Evolutionary conservation across 1,139 yeast genomes (phyloP).

Genomic region (Protomyces lactucae-debilis): DNA sequence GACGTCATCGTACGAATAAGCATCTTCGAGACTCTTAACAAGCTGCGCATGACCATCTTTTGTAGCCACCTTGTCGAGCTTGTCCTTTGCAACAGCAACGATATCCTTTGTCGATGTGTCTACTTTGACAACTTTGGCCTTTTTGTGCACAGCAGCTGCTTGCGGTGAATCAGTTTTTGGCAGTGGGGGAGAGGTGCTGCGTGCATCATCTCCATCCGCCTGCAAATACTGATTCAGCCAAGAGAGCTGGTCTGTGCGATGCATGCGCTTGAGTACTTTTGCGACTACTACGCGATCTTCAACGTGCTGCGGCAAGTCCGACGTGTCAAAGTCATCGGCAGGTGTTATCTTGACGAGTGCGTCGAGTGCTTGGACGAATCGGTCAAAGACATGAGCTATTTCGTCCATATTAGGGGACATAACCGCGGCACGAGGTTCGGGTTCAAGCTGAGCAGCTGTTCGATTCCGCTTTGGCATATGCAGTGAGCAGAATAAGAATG

Average conservation of each 20-base stretch:
- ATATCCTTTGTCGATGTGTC: background rate
- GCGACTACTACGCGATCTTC: conserved; percentile 23
- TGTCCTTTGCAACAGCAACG: background rate
- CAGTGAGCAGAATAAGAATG: background rate
- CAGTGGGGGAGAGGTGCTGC: background rate
- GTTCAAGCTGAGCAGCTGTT: background rate
- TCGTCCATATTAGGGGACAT: background rate
- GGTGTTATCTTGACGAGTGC: conserved; percentile 4
- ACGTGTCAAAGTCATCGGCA: conserved; percentile 10
- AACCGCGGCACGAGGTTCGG: background rate
- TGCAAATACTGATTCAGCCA: conserved; percentile 27
- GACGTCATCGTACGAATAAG: background rate
- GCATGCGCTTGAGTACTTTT: conserved; percentile 23
- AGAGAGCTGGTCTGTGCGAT: conserved; percentile 15
- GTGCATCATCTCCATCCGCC: conserved; percentile 3
- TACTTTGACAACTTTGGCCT: background rate
- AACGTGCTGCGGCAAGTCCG: background rate
- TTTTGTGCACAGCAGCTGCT: background rate
- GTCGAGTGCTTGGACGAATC: background rate
- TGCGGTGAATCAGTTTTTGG: conserved; percentile 15
- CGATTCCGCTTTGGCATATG: conserved; percentile 1
- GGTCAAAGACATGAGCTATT: background rate
- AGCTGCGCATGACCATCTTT: background rate
- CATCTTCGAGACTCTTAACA: background rate
- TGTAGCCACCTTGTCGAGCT: background rate